Percentiles rank a stretch among this genome's conserved stretches.
Evolutionary conservation across 345 rosid species (phyloP).

Genomic region (Bretschneidera sinensis): DNA sequence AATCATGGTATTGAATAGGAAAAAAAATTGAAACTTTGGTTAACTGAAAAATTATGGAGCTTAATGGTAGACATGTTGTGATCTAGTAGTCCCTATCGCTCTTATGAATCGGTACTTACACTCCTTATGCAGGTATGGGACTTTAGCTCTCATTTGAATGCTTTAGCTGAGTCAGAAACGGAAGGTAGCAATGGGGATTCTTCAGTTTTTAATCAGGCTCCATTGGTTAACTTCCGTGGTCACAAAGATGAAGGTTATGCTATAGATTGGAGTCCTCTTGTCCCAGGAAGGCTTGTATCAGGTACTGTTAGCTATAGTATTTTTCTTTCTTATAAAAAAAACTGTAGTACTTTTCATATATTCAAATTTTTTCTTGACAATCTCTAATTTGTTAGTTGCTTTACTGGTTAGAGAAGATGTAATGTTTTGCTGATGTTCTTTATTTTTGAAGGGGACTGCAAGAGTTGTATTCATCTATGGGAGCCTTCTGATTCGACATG

Average conservation of each 20-base stretch:
- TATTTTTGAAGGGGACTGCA: conserved; percentile 68
- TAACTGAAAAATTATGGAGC: neutral
- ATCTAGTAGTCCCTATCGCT: neutral
- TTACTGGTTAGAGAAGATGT: neutral
- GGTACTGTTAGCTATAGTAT: conserved; percentile 52
- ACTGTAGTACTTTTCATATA: too few species aligned
- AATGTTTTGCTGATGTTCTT: conserved; percentile 6
- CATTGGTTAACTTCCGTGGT: conserved; percentile 64
- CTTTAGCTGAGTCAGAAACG: conserved; percentile 66
- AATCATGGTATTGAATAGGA: neutral
- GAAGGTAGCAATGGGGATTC: conserved; percentile 48
- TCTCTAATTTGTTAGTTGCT: neutral
- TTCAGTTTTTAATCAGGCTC: conserved; percentile 71
- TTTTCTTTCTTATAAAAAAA: too few species aligned
- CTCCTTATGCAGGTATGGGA: conserved; percentile 71
- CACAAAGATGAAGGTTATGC: conserved; percentile 97
- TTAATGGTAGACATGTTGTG: neutral
- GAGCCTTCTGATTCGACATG: conserved; percentile 76
- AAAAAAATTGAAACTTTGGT: neutral
- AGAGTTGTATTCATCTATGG: conserved; percentile 79
- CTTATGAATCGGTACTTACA: neutral
- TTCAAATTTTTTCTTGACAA: neutral
- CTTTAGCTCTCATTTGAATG: conserved; percentile 70
- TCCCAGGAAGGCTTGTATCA: conserved; percentile 75
- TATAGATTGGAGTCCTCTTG: conserved; percentile 87